Base-by-base conservation (phyloP, 306 rosid species). In the Fragaria nilgerrensis region DNA sequence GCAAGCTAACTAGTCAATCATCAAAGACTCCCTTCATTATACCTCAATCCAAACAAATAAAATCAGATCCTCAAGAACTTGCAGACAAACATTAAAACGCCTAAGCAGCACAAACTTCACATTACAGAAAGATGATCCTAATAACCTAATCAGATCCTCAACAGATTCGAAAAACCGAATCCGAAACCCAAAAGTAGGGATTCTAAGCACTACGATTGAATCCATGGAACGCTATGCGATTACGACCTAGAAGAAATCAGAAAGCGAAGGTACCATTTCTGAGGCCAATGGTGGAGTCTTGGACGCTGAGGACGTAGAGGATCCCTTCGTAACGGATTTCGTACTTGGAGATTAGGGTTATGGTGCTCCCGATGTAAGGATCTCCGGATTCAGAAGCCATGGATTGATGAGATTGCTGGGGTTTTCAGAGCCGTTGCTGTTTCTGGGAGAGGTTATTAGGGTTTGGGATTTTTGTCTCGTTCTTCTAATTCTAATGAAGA, bases 241-340 rank as follows among this genome's bases (percentile, higher is more conserved):
- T 14, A 12, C 3, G 22, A 41, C 10, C 61, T 7, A 53, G 0
- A 9, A 2, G 16, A 49, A 7, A 72, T 34, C 3, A 7, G 0
- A 48, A 19, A 9, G 8, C 79, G 61, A 1, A 48, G 50, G 52
- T 39, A 89, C 97, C 97, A 62, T 83, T 79, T 75, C 81, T 82
- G 71, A 92, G 85, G 83, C 90, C 89, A 47, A 92, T 85, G 87
- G 88, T 87, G 68, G 92, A 88, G 82, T 84, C 88, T 0, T 81
- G 82, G 56, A 82, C 63, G 68, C 83, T 77, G 52, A 92, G 88
- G 75, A 53, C 44, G 75, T 78, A 85, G 22, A 90, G 87, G 64
- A 87, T 70, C 32, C 97, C 97, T 70, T 92, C 97, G 86, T 92
- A 90, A 58, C 96, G 90, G 78, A 92, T 84, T 68, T 92, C 97